Base-by-base conservation (phyloP, 2,329 filamentous ascomycete genomes). In the Aureobasidium uvarum region DNA sequence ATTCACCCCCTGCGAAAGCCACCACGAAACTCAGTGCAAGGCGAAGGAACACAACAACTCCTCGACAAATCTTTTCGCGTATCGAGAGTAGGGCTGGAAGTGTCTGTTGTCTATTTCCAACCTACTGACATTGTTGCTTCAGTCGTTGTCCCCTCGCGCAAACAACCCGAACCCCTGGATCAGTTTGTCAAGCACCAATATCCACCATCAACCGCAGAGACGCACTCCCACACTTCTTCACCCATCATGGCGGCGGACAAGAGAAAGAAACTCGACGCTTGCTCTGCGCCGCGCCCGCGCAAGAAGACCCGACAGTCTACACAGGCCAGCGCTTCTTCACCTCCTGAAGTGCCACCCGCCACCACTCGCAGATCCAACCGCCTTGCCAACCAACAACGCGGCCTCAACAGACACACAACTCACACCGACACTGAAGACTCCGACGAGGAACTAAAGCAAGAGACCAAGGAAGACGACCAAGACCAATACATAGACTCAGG, bases 121-220 rank as follows among this genome's bases (percentile, higher is more conserved):
- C 25, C 2, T 18, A 8, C 13, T 55, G 38, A 46, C 20, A 39
- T 18, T 25, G 41, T n/a, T 36, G 28, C 18, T 46, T 14, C n/a
- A 54, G 60, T 62, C 43, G n/a, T 39, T 33, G 45, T 39, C 45
- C 58, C 58, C 28, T 13, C 45, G 23, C 58, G 43, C 58, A 62
- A 62, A 62, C 31, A 36, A 13, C 28, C n/a, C 14, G 6, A 39
- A 39, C 58, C 43, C 20, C 45, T 43, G 14, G 14, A 50, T 25
- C 45, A 23, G 38, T 39, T 50, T 62, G 43, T 62, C 43, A 50
- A 31, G 33, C 58, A 62, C 6, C 43, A 51, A 50, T 50, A 31
- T 50, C 23, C 45, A 6, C 33, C 31, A n/a, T 11, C 41, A 10
- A 25, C 16, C n/a, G 25, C 23, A 36, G 39, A 46, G 18, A 11